These are phyloP conservation scores for Celoporthe dispersa DNA, from an alignment of 2,329 filamentous ascomycete species.

Conservation along the genomic window DNA sequence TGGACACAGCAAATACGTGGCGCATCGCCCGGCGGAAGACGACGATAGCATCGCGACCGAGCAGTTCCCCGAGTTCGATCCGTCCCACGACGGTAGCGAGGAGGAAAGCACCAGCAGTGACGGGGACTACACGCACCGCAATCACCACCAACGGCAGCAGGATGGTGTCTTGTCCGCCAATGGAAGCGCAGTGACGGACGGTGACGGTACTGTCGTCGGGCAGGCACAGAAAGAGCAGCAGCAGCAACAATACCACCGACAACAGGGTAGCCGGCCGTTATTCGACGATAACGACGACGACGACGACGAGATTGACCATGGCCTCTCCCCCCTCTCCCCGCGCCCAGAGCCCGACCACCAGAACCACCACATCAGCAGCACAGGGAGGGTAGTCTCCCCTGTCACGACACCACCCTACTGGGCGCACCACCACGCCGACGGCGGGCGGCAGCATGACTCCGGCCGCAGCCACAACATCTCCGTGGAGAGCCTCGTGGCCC, in stretches of 20 bases:
- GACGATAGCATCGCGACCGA: constrained; percentile 28
- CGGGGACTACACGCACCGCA: constrained; percentile 24
- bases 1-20: constrained; percentile 2
- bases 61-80: constrained; percentile 31
- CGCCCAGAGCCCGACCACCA: constrained; percentile 21
- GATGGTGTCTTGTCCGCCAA: neutral
- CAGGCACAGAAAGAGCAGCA: neutral
- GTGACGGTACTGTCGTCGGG: neutral
- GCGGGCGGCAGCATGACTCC: constrained; percentile 42
- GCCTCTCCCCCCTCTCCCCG: constrained; percentile 17
- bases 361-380: constrained; percentile 21
- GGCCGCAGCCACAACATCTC: constrained; percentile 49
- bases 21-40: constrained; percentile 23
- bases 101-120: constrained; percentile 16
- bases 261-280: neutral
- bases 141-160: neutral
- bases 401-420: constrained; percentile 51
- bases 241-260: neutral
- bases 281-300: constrained; percentile 5
- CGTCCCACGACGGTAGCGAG: constrained; percentile 27
- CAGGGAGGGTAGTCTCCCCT: constrained; percentile 23
- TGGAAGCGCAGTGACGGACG: neutral
- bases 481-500: constrained; percentile 50
- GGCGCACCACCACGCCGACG: constrained; percentile 37
- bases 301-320: constrained; percentile 1